Base-by-base conservation (phyloP, 2,329 filamentous ascomycete species). In the Microdochium paspali region DNA sequence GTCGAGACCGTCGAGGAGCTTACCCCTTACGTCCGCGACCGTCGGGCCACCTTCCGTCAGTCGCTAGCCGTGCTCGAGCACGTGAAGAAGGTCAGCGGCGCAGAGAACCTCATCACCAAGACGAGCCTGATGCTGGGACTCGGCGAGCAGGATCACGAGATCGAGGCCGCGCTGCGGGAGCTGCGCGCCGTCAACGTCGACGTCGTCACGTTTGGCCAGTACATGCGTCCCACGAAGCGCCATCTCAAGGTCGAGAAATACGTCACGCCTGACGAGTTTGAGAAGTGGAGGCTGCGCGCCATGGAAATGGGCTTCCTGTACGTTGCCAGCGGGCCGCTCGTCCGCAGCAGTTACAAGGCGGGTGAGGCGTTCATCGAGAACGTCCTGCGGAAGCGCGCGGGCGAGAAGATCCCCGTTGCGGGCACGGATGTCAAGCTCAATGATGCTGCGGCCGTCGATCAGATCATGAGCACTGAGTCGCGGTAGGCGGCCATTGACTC, bases 321-420 rank as follows among this genome's bases (percentile, higher is more conserved):
- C 71, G 95, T 90, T 64, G 93, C 93, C 13, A 93, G 87, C 49
- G 93, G 93, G 0, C 93, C 93, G 2, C 72, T 98, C 44, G 91
- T 98, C 23, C 80, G 93, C 50, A 95, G 90, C 56, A 94, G 87
- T 44, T 98, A 98, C 72, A 98, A 98, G 74, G 93, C 93, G 2
- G 93, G 93, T 31, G 93, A 98, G 72, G 89, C 90, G 1, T 98
- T 98, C 63, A 98, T 98, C 57, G 93, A 98, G 75, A 98, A 98
- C 58, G 91, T 98, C 20, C 71, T 98, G 50, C 87, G 88, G 68
- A 95, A 95, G 79, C 76, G 89, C 45, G 77, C 73, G 1, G 72
- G 69, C 20, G 66, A 68, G 52, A 73, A 66, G 53, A 56, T 54
- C 24, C 55, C 44, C 13, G 32, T 44, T 13, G 12, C 46, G 7